Percentiles rank a stretch among this genome's conserved stretches.
These are phyloP conservation scores for Fusarium proliferatum DNA, from an alignment of 2,329 filamentous ascomycete species.

Conservation along the genomic window DNA sequence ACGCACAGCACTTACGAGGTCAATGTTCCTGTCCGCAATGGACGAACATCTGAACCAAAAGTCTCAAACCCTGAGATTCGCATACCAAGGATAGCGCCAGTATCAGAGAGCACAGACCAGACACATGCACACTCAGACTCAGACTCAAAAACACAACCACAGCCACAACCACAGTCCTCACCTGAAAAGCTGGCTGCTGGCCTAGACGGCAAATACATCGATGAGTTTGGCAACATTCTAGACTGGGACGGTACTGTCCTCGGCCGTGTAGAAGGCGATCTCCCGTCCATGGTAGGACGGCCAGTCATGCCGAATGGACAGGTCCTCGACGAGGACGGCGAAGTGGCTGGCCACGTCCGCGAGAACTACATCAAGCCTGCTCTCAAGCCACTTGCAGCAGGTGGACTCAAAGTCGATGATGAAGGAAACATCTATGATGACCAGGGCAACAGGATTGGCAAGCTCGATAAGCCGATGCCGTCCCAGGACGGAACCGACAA, in stretches of 20 bases:
- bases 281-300: conserved; percentile 65
- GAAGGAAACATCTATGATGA: conserved; percentile 68
- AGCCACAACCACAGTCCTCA: conserved; percentile 31
- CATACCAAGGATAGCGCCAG: conserved; percentile 56
- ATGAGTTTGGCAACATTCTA: conserved; percentile 66
- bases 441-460: conserved; percentile 69
- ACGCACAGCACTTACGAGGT: conserved; percentile 44
- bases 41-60: conserved; percentile 20
- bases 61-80: conserved; percentile 43
- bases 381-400: conserved; percentile 62
- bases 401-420: conserved; percentile 65
- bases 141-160: conserved; percentile 27
- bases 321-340: conserved; percentile 79
- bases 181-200: conserved; percentile 52
- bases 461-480: conserved; percentile 61
- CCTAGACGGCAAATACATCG: conserved; percentile 60
- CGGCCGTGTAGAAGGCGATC: conserved; percentile 63
- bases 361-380: conserved; percentile 63
- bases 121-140: too few relatives aligned
- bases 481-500: conserved; percentile 8
- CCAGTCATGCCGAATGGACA: conserved; percentile 59
- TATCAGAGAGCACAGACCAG: conserved; percentile 43
- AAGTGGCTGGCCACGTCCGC: conserved; percentile 80
- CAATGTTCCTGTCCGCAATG: conserved; percentile 39
- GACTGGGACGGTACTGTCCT: conserved; percentile 62